Percentiles rank a stretch among this genome's conserved stretches.
These are phyloP conservation scores for Phytophthora sansomeana DNA, from an alignment of 352 stramenopile species.

Conservation along the genomic window DNA sequence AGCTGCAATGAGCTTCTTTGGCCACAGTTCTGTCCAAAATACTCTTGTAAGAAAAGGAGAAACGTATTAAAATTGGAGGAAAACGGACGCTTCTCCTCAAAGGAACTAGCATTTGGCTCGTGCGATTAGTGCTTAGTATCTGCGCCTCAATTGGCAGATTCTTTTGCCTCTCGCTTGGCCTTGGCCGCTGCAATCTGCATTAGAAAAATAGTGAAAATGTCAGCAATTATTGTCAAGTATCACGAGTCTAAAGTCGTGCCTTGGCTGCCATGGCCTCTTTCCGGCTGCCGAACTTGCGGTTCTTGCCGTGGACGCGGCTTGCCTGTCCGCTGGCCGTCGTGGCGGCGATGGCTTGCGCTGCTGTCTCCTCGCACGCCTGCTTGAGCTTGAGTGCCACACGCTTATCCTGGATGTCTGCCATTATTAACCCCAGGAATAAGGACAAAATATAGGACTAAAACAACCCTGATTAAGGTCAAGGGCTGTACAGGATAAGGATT, in stretches of 20 bases:
- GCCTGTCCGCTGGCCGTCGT: slow-evolving; percentile 77
- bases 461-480: neutral
- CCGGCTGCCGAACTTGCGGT: slow-evolving; percentile 81
- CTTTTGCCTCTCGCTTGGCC: slow-evolving; percentile 72
- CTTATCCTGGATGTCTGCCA: slow-evolving; percentile 76
- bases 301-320: slow-evolving; percentile 83
- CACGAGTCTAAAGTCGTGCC: slow-evolving; percentile 21
- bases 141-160: neutral
- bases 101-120: too few species aligned
- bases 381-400: slow-evolving; percentile 78
- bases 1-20: slow-evolving; percentile 3
- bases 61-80: neutral
- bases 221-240: neutral
- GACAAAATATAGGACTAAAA: slow-evolving; percentile 2
- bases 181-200: slow-evolving; percentile 80
- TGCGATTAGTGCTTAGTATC: too few species aligned
- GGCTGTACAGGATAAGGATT: neutral
- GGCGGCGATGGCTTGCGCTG: slow-evolving; percentile 77
- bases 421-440: slow-evolving; percentile 10
- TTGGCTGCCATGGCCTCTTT: slow-evolving; percentile 88
- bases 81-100: too few species aligned
- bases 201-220: slow-evolving; percentile 1
- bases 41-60: slow-evolving; percentile 13
- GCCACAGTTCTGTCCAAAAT: neutral
- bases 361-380: slow-evolving; percentile 84